These are phyloP conservation scores for Luzula sylvatica DNA, from an alignment of 176 grass and related monocot species.

Conservation along the genomic window DNA sequence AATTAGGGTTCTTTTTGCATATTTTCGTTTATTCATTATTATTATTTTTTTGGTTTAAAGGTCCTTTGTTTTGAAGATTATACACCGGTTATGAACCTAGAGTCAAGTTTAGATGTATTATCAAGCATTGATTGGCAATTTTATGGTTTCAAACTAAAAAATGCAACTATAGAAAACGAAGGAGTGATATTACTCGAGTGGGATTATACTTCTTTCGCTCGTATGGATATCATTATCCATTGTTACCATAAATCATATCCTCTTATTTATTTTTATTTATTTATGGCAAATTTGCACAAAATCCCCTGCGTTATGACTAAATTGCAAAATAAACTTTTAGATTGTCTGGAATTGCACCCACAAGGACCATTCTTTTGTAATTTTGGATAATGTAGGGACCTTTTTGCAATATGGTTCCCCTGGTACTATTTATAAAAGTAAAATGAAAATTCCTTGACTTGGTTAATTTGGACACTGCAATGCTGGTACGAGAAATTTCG, in stretches of 20 bases:
- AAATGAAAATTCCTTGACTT: slow-evolving; percentile 10
- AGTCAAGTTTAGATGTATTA: slow-evolving; percentile 14
- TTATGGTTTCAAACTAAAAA: slow-evolving; percentile 18
- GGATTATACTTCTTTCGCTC: slow-evolving; percentile 12
- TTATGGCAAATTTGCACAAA: not conserved
- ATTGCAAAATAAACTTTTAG: too few relatives aligned
- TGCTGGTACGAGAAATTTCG: not conserved
- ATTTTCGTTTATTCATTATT: too few relatives aligned
- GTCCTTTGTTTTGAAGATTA: slow-evolving; percentile 21
- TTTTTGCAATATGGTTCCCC: too few relatives aligned
- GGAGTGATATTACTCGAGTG: slow-evolving; percentile 19
- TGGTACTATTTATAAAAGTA: not conserved
- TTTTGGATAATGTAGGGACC: too few relatives aligned
- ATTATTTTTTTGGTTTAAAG: not conserved
- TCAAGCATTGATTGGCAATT: slow-evolving; percentile 13
- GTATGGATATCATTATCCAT: slow-evolving; percentile 14
- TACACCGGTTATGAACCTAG: slow-evolving; percentile 5
- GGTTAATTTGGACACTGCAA: slow-evolving; percentile 16
- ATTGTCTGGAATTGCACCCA: too few relatives aligned
- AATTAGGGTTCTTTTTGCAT: too few relatives aligned
- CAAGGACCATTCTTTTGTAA: too few relatives aligned
- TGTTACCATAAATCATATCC: slow-evolving; percentile 25
- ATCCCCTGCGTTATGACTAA: not conserved
- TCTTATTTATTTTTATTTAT: not conserved
- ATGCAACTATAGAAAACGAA: slow-evolving; percentile 1